These are phyloP conservation scores for Neurospora sp. DNA, from an alignment of 495 filamentous ascomycete species.

Conservation along the genomic window DNA sequence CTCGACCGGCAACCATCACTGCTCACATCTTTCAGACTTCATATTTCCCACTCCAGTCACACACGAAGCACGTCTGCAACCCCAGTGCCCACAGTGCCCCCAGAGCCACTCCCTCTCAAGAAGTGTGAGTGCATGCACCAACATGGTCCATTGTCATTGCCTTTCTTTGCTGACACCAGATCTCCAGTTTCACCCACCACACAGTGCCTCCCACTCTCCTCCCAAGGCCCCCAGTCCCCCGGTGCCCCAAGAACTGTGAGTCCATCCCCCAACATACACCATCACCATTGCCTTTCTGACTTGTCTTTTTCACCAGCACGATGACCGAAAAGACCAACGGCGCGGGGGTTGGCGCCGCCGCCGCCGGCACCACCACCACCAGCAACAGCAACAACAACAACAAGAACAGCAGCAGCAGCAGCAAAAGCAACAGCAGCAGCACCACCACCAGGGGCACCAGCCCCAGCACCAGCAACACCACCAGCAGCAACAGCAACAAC, in stretches of 20 bases:
- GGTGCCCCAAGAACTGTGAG: not conserved
- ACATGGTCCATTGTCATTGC: not conserved
- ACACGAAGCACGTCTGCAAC: not conserved
- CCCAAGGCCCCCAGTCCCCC: not conserved
- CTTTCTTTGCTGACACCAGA: not conserved
- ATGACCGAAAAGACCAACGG: not conserved
- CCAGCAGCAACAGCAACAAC: not conserved
- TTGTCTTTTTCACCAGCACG: not conserved
- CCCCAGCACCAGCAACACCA: not conserved
- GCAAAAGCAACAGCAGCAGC: not conserved
- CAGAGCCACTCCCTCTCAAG: not conserved
- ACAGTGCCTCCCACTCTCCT: not conserved
- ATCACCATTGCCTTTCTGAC: not conserved
- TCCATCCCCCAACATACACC: not conserved
- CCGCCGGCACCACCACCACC: not conserved
- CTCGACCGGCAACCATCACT: not conserved
- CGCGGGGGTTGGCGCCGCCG: not conserved
- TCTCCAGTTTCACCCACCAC: not conserved
- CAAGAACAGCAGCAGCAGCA: not conserved
- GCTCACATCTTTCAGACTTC: not conserved
- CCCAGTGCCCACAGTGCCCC: not conserved
- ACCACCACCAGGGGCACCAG: not conserved
- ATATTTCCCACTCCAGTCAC: not conserved
- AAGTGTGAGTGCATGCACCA: not conserved
- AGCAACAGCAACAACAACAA: not conserved